Evolutionary conservation across 495 filamentous ascomycete genomes (phyloP), one percentile per base, ranked within the genome.

Genomic region (Penicillium coprophilum): DNA sequence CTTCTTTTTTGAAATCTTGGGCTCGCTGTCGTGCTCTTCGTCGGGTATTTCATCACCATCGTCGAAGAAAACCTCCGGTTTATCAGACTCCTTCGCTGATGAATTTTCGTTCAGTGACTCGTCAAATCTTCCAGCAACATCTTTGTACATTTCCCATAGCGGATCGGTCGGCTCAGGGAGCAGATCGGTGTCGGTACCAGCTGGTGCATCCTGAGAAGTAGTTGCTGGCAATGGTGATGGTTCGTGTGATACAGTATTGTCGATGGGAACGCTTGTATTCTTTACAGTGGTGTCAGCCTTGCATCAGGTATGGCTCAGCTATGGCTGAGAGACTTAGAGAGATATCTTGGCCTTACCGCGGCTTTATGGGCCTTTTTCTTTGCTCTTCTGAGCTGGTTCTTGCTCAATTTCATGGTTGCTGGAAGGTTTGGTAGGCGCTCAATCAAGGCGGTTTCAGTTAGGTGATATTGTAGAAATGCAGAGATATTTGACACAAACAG

Each of bases 11-110:
- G 91, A 96, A 44, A 98, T 64, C 45, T 87, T 91, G 46, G 80
- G 81, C 34, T 77, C 80, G 23, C 76, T 73, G 31, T 87, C 81
- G 34, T 81, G 82, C 54, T 94, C 91, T 53, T 96, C 91, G 62
- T 92, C 89, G 1, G 89, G 91, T 57, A 96, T 92, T 39, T 92
- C 90, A 70, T 93, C 84, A 56, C 95, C 92, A 43, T 96, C 87
- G 46, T 88, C 85, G 57, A 87, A 94, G 66, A 85, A 94, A 4
- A 96, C 81, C 71, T 96, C 86, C 24, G 91, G 92, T 71, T 96
- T 95, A 55, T 92, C 89, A 15, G 80, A 78, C 28, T 87, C 88
- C 62, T 87, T 87, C 17, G 74, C 73, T 48, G 80, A 76, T 51
- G 78, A 74, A 57, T 84, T 78, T n/a, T 86, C 81, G 19, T 80